phyloP scores from a whole-genome alignment of 345 rosid species.

The Luvunga scandens region DNA sequence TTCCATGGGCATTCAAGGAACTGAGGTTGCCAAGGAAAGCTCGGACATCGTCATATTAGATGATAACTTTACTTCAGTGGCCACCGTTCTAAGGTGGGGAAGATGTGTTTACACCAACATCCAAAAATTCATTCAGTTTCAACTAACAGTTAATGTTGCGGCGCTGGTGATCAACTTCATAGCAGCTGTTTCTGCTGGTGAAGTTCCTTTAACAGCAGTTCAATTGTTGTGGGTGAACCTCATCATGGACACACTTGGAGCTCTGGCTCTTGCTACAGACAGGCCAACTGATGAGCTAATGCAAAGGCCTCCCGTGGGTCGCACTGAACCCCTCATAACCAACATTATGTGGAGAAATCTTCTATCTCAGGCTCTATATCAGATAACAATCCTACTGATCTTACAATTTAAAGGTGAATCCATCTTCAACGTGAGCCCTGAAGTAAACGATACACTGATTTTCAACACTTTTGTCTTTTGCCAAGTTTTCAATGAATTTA shows the following conservation, averaged over 20 bases:
- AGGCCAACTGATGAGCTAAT: slow-evolving; percentile 58
- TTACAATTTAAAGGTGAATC: slow-evolving; percentile 56
- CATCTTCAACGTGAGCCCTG: slow-evolving; percentile 37
- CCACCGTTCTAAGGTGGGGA: slow-evolving; percentile 61
- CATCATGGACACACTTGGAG: slow-evolving; percentile 69
- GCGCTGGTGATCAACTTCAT: slow-evolving; percentile 60
- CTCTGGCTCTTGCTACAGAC: slow-evolving; percentile 66
- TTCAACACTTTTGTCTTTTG: slow-evolving; percentile 63
- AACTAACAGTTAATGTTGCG: slow-evolving; percentile 59
- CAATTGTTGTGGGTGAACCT: slow-evolving; percentile 70
- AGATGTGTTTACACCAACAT: slow-evolving; percentile 60
- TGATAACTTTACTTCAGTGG: slow-evolving; percentile 58
- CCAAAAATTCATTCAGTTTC: slow-evolving; percentile 69
- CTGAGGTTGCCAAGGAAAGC: slow-evolving; percentile 66
- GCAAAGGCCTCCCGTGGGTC: slow-evolving; percentile 45
- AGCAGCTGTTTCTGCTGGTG: slow-evolving; percentile 59
- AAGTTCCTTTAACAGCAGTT: slow-evolving; percentile 56
- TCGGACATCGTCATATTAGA: slow-evolving; percentile 65
- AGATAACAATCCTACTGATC: slow-evolving; percentile 51
- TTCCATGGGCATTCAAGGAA: slow-evolving; percentile 69
- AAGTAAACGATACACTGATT: slow-evolving; percentile 52
- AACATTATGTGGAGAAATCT: slow-evolving; percentile 77
- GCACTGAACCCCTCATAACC: slow-evolving; percentile 54
- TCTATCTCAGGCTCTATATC: slow-evolving; percentile 55
- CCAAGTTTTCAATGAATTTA: slow-evolving; percentile 72